Conservation (phyloP, 768 basidiomycete species). For the Fomitopsis serialis region DNA sequence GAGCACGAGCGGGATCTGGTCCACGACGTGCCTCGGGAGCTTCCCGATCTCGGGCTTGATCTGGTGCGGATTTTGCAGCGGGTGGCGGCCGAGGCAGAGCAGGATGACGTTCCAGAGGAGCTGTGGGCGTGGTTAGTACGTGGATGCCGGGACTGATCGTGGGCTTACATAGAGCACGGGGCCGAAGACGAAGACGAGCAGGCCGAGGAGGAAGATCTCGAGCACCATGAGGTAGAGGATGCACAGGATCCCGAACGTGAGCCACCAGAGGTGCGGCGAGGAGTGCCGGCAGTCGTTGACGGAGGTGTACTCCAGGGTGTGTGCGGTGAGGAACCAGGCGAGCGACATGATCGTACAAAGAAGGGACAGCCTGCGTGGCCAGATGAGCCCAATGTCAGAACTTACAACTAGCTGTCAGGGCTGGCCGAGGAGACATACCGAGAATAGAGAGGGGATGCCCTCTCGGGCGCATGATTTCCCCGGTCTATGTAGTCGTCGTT, state of each 20-base stretch:
- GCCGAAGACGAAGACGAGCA: slow-evolving; percentile 73
- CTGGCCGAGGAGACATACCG: too few relatives aligned
- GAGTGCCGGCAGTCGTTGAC: slow-evolving; percentile 65
- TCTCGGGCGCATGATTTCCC: neutral
- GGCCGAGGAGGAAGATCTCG: slow-evolving; percentile 68
- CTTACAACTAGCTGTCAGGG: too few relatives aligned
- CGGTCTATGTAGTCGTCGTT: neutral
- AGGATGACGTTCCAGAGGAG: slow-evolving; percentile 75
- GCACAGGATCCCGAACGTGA: slow-evolving; percentile 74
- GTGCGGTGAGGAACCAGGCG: slow-evolving; percentile 78
- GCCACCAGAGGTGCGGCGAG: slow-evolving; percentile 85
- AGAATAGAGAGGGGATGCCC: slow-evolving; percentile 6
- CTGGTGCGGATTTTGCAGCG: slow-evolving; percentile 64
- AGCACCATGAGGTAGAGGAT: slow-evolving; percentile 72
- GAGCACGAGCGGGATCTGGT: slow-evolving; percentile 76
- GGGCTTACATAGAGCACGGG: slow-evolving; percentile 71
- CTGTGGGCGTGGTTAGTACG: slow-evolving; percentile 28
- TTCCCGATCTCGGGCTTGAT: slow-evolving; percentile 80
- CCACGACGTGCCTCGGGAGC: slow-evolving; percentile 63
- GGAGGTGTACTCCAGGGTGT: slow-evolving; percentile 76
- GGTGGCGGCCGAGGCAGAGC: slow-evolving; percentile 76
- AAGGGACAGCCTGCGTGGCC: neutral
- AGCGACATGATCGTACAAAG: slow-evolving; percentile 56
- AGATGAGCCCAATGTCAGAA: too few relatives aligned
- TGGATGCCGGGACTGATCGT: neutral